Evolutionary conservation across 768 basidiomycete genomes (phyloP), one percentile per base, ranked within the genome.

Genomic region (Lentinula guzmanii): DNA sequence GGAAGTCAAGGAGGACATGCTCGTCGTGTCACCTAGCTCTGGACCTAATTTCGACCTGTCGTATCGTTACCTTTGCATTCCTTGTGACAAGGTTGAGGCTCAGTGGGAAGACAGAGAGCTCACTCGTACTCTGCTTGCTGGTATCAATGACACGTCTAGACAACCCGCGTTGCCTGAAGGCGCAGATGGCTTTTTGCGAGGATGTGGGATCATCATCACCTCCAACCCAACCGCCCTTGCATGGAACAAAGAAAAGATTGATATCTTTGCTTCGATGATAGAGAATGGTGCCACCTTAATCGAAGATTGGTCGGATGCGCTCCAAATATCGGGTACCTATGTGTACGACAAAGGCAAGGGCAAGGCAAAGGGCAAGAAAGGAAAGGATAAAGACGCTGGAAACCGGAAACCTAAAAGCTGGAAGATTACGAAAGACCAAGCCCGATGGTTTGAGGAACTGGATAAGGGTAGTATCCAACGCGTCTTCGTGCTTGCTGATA

Each of bases 401-500:
- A 56, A 24, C 6, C 28, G 34, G 28, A 52, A 6, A 7, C 45
- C 58, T 4, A 37, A 31, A 53, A 76, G 83, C 41, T 90, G 88
- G 86, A 66, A 75, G 21, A 79, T 84, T 35, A 70, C 71, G 4
- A 73, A 77, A 37, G 68, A 76, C 16, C 83, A 89, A 37, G 77
- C 84, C 33, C 68, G 72, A 41, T 82, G 79, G 72, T 70, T 66
- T 18, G 78, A 76, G 56, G 75, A 76, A 37, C 61, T 69, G n/a
- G 74, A 50, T 15, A 16, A 76, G 33, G 72, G 84, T 41, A 79
- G 82, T 13, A n/a, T 59, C 10, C 31, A n/a, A 5, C 58, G 58
- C 31, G 77, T 89, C 24, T 90, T 91, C 71, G 76, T 92, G 43
- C 63, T 92, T 15, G 83, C 90, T 0, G 86, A 91, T 63, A 82